Evolutionary conservation across 2,329 filamentous ascomycete species (phyloP), one percentile per base, ranked within the genome.

Genomic region (Aspergillus quadrilineatus): DNA sequence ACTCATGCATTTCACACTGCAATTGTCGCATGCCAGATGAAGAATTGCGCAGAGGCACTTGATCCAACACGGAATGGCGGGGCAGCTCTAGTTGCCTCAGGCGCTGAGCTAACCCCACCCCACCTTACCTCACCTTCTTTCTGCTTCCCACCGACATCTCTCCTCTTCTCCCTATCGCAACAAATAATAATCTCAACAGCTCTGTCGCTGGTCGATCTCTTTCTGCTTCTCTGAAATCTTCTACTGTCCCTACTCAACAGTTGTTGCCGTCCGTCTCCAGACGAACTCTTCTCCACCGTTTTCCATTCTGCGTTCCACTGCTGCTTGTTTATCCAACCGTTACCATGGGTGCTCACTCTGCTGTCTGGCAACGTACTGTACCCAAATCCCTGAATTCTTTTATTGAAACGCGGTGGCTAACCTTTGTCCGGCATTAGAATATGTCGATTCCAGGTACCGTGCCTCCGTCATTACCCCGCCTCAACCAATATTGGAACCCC

Each of bases 381-480:
- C 30, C 10, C 44, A 4, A 15, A 30, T 14, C 29, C 29, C 5
- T n/a, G 9, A 28, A 15, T 47, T 28, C 26, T 37, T 6, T 49
- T 41, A 8, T 49, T 37, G 51, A 32, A 50, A 8, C 42, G 17
- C n/a, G 30, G 4, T 34, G 17, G 7, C 42, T 56, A 17, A 49
- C 37, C 14, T 28, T 26, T 41, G 12, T 36, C 15, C 44, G 3
- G 14, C 39, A 43, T 44, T 63, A 84, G 84, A 79, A 75, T 87
- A 86, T 72, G 80, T 86, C 73, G 83, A 86, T 73, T 75, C 78
- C 61, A 86, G 83, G 84, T 86, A 83, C 66, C 69, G 54, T 62
- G 26, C 36, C 50, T 50, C 49, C 56, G 29, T 55, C 37, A 43
- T 46, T 60, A 51, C 53, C 56, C 53, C 53, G 46, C 58, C 52